These are phyloP conservation scores for Hypocrella siamensis DNA, from an alignment of 2,329 filamentous ascomycete genomes.

Conservation along the genomic window DNA sequence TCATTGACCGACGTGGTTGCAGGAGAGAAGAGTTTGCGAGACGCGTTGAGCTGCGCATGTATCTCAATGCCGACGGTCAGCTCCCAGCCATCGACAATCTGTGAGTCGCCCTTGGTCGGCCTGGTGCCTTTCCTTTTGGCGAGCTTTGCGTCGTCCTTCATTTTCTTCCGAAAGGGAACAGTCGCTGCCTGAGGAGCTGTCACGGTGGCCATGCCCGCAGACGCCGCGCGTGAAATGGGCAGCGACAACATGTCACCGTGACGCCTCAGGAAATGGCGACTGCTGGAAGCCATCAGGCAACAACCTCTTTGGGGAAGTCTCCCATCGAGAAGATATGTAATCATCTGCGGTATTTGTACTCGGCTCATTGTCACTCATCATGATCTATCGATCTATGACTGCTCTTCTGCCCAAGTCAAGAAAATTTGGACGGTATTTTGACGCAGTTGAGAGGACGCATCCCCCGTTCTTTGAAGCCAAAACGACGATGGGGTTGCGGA, in stretches of 20 bases:
- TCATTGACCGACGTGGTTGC: constrained; percentile 50
- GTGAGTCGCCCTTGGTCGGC: constrained; percentile 27
- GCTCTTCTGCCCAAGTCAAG: not conserved
- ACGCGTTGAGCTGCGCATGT: constrained; percentile 86
- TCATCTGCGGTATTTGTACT: constrained; percentile 1
- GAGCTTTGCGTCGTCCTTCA: constrained; percentile 57
- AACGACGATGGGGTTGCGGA: too few species aligned
- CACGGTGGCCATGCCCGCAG: too few species aligned
- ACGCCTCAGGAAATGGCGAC: not conserved
- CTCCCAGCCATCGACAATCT: constrained; percentile 61
- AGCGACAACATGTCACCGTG: not conserved
- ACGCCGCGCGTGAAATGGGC: not conserved
- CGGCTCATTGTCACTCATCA: constrained; percentile 1
- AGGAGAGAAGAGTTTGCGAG: constrained; percentile 75
- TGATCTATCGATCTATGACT: not conserved
- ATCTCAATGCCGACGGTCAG: constrained; percentile 94
- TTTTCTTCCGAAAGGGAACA: constrained; percentile 51
- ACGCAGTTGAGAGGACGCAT: too few species aligned
- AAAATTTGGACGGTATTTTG: too few species aligned
- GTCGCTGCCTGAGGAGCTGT: constrained; percentile 1
- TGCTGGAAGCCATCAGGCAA: constrained; percentile 1
- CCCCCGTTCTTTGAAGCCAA: too few species aligned
- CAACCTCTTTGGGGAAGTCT: constrained; percentile 3
- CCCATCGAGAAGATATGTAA: constrained; percentile 3
- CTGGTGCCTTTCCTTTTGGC: constrained; percentile 47